Percentiles rank a stretch among this genome's conserved stretches.
These are phyloP conservation scores for Penicillium bialowiezense DNA, from an alignment of 495 filamentous ascomycete genomes.

Conservation along the genomic window DNA sequence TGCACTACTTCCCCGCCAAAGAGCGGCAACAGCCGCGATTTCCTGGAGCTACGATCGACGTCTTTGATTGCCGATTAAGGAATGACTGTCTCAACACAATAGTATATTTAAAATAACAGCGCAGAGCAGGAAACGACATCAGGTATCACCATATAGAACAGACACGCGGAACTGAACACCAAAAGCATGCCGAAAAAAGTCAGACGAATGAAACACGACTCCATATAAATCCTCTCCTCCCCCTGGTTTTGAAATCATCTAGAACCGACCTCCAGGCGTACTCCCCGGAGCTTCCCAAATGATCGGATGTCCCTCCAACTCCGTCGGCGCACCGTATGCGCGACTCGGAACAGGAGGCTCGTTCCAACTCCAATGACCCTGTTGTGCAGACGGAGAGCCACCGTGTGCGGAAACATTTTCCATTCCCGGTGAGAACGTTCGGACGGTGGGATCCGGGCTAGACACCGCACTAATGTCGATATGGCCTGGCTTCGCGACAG, in stretches of 20 bases:
- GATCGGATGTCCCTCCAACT: constrained; percentile 24
- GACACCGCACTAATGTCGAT: constrained; percentile 9
- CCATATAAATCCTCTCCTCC: no score
- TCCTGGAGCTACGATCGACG: no score
- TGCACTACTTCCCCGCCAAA: no score
- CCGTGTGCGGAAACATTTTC: not conserved
- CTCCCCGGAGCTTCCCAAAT: constrained; percentile 1
- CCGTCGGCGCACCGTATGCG: constrained; percentile 15
- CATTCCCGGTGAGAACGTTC: constrained; percentile 11
- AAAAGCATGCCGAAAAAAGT: not conserved
- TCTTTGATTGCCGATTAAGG: no score
- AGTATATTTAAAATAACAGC: no score
- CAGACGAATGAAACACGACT: not conserved
- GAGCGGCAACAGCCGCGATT: no score
- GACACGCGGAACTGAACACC: not conserved
- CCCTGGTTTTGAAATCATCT: not conserved
- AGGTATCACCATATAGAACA: not conserved
- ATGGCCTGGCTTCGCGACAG: constrained; percentile 1
- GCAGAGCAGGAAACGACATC: no score
- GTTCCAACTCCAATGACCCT: constrained; percentile 30
- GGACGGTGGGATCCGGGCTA: constrained; percentile 14
- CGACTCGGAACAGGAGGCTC: constrained; percentile 1
- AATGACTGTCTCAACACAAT: no score
- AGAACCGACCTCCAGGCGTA: not conserved
- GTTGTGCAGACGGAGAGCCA: constrained; percentile 1